A percentile compares a stretch with the other conserved stretches of the same genome.
Evolutionary conservation across 2,329 filamentous ascomycete species (phyloP).

Genomic region (Metarhizium robertsii): DNA sequence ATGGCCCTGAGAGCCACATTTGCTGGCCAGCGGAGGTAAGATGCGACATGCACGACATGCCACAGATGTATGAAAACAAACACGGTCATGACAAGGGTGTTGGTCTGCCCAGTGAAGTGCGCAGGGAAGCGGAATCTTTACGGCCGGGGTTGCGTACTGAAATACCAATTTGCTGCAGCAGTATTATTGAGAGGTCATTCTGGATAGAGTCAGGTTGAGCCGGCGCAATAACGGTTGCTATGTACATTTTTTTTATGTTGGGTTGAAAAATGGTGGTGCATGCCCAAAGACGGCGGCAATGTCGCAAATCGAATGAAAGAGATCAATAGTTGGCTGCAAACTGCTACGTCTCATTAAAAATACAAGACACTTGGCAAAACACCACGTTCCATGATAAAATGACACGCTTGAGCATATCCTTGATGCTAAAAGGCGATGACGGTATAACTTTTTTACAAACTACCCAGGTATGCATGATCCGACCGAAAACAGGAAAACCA

Average conservation of each 20-base stretch:
- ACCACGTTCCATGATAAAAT: no score
- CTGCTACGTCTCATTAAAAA: no score
- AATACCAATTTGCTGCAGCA: not conserved
- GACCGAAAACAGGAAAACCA: not conserved
- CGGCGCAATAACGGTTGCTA: not conserved
- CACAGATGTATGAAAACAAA: not conserved
- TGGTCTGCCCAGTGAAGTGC: not conserved
- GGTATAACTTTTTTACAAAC: not conserved
- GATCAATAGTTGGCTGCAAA: no score
- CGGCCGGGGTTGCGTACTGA: not conserved
- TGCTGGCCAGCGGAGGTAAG: conserved; percentile 28
- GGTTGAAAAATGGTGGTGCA: not conserved
- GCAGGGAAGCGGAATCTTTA: not conserved
- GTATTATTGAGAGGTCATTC: not conserved
- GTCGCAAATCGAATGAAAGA: not conserved
- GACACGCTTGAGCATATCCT: no score
- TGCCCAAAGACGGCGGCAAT: not conserved
- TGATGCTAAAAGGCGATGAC: not conserved
- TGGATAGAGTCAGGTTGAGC: not conserved
- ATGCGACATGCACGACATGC: not conserved
- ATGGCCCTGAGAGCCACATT: conserved; percentile 64
- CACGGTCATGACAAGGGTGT: not conserved
- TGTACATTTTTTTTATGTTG: not conserved
- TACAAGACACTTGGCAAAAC: no score
- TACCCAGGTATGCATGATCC: not conserved